Base-by-base conservation (phyloP, 2,329 filamentous ascomycete genomes). In the Arthrinium puccinioides region DNA sequence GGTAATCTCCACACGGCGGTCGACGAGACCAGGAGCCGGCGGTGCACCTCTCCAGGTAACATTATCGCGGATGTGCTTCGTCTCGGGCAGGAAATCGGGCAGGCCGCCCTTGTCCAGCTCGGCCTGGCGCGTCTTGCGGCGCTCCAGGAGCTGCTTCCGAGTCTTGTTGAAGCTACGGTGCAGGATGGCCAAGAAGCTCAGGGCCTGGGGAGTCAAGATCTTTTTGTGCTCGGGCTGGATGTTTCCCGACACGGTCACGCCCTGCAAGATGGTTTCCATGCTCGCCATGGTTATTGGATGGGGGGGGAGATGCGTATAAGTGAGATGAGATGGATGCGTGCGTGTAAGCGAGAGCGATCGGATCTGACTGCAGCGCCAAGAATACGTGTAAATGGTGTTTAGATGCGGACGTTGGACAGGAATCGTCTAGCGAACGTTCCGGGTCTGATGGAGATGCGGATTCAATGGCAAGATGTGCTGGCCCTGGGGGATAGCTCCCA, bases 1-100 rank as follows among this genome's bases (percentile, higher is more conserved):
- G 5, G 92, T 98, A 56, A 97, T 98, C 71, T 98, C 92, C 21
- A 96, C 86, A 44, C 92, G 80, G 48, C 92, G 83, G 69, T 98
- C 92, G 30, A 95, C 80, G 39, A 97, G 76, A 41, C 92, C 92
- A 0, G 92, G 90, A 7, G 90, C 92, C 14, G 92, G 92, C 36
- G 84, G 77, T 29, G 92, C 88, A 44, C 87, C 92, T 68, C 79
- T 92, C 92, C 92, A 98, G 52, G 88, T 81, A 60, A 85, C 78
- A 64, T 95, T 86, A 53, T 97, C 89, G 53, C 92, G 87, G 62
- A 98, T 89, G 69, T 92, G 84, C 69, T 79, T 89, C 43, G 92
- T 97, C 76, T 97, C 87, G 42, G 89, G 87, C 37, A 97, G 77
- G 72, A 98, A 97, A 66, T 97, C 89, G 44, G 88, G 88, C 30